Evolutionary conservation across 2,329 filamentous ascomycete species (phyloP).

Genomic region (Phialemonium atrogriseum): DNA sequence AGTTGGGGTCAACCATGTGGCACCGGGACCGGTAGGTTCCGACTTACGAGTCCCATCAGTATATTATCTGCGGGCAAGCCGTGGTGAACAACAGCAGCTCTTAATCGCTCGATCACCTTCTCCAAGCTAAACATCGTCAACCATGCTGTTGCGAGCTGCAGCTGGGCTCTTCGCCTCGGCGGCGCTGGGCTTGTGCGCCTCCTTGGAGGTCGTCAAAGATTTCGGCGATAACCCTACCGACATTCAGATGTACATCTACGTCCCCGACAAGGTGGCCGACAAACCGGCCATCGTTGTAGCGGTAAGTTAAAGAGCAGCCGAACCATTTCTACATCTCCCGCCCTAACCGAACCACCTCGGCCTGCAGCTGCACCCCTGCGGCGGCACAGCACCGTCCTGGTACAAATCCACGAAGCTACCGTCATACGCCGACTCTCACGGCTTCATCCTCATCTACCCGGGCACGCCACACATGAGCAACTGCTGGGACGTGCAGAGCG

Average conservation of each 20-base stretch:
- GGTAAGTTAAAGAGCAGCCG: slow-evolving; percentile 13
- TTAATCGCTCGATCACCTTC: too few relatives aligned
- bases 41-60: too few relatives aligned
- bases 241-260: slow-evolving; percentile 32
- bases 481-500: slow-evolving; percentile 47
- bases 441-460: slow-evolving; percentile 37
- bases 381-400: slow-evolving; percentile 28
- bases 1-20: too few relatives aligned
- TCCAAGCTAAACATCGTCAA: too few relatives aligned
- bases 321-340: too few relatives aligned
- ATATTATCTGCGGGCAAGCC: too few relatives aligned
- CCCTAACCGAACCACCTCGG: background rate
- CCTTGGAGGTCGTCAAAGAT: slow-evolving; percentile 14
- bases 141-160: too few relatives aligned
- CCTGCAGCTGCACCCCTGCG: slow-evolving; percentile 34
- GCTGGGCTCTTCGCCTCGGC: background rate
- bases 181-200: slow-evolving; percentile 7
- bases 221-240: slow-evolving; percentile 25
- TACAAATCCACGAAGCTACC: slow-evolving; percentile 36
- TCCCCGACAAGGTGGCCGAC: slow-evolving; percentile 19
- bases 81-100: too few relatives aligned
- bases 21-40: too few relatives aligned
- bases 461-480: slow-evolving; percentile 29
- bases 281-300: slow-evolving; percentile 37
- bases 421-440: slow-evolving; percentile 20